Percentiles rank a stretch among this genome's conserved stretches.
These are phyloP conservation scores for Xylaria intraflava DNA, from an alignment of 495 filamentous ascomycete species.

Conservation along the genomic window DNA sequence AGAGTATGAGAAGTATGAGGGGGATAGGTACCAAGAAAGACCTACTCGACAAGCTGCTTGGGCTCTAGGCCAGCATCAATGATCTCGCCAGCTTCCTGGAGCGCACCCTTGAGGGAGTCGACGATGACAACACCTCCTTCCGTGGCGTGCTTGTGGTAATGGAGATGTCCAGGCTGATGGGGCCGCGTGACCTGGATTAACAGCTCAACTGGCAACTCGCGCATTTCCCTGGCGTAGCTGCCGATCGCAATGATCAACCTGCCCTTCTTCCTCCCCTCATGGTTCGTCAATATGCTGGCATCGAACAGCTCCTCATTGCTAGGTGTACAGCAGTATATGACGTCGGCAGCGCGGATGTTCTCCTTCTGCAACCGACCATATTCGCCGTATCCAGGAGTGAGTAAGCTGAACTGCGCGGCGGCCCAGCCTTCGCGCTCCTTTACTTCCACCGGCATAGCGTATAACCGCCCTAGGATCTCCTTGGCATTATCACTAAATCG, in stretches of 20 bases:
- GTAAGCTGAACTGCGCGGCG: constrained; percentile 58
- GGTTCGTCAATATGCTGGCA: constrained; percentile 52
- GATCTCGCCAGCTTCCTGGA: constrained; percentile 86
- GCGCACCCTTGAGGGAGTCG: constrained; percentile 69
- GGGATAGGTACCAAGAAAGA: neutral
- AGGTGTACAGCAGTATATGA: constrained; percentile 67
- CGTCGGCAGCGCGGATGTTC: constrained; percentile 61
- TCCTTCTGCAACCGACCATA: constrained; percentile 59
- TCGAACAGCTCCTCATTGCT: constrained; percentile 42
- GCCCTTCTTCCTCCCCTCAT: constrained; percentile 66
- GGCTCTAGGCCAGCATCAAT: constrained; percentile 66
- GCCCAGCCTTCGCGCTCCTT: constrained; percentile 50
- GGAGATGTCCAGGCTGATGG: constrained; percentile 39
- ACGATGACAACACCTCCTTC: constrained; percentile 75
- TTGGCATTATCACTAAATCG: constrained; percentile 54
- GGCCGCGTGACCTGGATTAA: constrained; percentile 59
- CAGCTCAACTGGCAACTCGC: constrained; percentile 72
- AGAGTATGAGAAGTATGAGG: neutral
- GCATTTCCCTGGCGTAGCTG: constrained; percentile 77
- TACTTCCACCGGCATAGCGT: constrained; percentile 40
- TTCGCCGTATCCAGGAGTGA: constrained; percentile 67
- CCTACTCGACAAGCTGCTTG: constrained; percentile 68
- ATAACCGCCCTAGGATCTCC: constrained; percentile 51
- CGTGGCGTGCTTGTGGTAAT: constrained; percentile 64
- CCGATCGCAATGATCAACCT: constrained; percentile 77